Conservation (phyloP, 1,284 basidiomycete species). For the Cutaneotrichosporon daszewskae region DNA sequence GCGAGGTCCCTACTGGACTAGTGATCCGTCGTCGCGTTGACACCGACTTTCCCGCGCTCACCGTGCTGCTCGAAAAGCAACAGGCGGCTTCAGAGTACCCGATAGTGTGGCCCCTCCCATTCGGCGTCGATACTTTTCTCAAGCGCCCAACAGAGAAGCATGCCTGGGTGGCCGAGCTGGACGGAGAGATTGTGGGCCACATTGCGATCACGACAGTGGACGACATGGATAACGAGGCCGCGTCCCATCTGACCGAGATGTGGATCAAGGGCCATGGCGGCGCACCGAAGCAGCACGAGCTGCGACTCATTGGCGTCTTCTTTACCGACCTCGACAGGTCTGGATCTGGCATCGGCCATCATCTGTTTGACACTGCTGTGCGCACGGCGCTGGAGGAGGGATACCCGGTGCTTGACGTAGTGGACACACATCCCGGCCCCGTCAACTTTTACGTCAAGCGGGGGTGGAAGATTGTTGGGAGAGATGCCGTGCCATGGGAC, state of each 20-base stretch:
- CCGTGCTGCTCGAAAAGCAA: background rate
- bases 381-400: background rate
- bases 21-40: background rate
- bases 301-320: constrained; percentile 1
- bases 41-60: background rate
- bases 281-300: background rate
- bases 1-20: constrained; percentile 14
- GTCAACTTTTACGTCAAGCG: constrained; percentile 1
- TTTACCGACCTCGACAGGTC: background rate
- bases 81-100: constrained; percentile 1
- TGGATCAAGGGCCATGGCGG: background rate
- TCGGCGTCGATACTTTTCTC: background rate
- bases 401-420: constrained; percentile 1
- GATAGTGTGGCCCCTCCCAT: background rate
- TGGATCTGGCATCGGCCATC: background rate
- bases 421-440: background rate
- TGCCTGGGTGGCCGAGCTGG: constrained; percentile 1
- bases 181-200: background rate
- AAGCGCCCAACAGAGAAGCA: background rate
- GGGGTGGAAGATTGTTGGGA: background rate
- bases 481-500: background rate
- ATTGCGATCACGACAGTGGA: background rate
- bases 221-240: background rate
- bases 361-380: background rate
- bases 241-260: no score